A percentile compares a stretch with the other conserved stretches of the same genome.
Evolutionary conservation across 208 protist genomes (phyloP).

Genomic region (Trypanosoma lewisi): DNA sequence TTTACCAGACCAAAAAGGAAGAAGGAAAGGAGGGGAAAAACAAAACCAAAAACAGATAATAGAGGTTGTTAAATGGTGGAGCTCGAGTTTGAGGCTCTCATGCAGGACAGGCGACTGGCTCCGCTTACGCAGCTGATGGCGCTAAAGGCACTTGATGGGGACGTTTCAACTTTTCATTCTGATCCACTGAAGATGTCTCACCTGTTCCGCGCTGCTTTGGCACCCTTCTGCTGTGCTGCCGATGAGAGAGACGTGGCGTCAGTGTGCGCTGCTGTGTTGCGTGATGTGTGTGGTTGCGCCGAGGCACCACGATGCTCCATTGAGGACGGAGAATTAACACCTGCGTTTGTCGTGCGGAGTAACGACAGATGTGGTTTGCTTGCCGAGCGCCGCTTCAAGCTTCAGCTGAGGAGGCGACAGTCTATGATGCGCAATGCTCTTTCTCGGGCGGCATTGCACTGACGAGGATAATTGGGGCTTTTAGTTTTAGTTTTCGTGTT

Average conservation of each 20-base stretch:
- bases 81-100: constrained; percentile 9
- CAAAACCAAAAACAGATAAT: neutral
- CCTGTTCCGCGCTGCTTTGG: constrained; percentile 8
- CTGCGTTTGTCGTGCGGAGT: constrained; percentile 16
- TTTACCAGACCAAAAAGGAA: neutral
- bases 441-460: neutral
- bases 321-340: neutral
- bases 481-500: constrained; percentile 3
- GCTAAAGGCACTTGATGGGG: constrained; percentile 1
- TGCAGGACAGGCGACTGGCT: constrained; percentile 3
- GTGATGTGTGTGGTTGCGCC: neutral
- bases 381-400: constrained; percentile 3
- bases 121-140: constrained; percentile 10
- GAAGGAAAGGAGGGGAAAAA: neutral
- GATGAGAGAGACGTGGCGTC: neutral
- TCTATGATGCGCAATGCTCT: neutral
- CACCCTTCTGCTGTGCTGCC: neutral
- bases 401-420: neutral
- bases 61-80: neutral
- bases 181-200: neutral
- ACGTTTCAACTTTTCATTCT: neutral
- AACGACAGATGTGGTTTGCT: neutral
- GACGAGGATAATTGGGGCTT: neutral
- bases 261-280: constrained; percentile 7
- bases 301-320: neutral